phyloP scores from a whole-genome alignment of 345 rosid species.

The Diplotaxis tenuifolia region DNA sequence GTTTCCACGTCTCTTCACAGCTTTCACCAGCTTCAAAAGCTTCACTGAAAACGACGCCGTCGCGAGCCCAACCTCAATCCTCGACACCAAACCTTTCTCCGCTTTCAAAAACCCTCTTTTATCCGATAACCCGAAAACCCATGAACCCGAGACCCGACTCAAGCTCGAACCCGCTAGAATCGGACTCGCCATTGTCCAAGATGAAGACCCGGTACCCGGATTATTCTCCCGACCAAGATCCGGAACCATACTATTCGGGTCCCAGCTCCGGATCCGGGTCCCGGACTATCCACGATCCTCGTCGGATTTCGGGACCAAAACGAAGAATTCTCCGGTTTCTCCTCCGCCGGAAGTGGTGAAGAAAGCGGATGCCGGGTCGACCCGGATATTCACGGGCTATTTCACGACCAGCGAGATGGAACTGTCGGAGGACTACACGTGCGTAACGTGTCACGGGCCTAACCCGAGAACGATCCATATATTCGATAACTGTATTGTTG shows the following conservation, averaged over 20 bases:
- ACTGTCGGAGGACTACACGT: conserved; percentile 86
- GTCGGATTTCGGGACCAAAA: conserved; percentile 64
- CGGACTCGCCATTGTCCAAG: conserved; percentile 66
- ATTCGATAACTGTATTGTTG: conserved; percentile 74
- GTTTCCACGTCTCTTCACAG: conserved; percentile 63
- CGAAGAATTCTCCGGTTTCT: conserved; percentile 45
- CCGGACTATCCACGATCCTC: conserved; percentile 62
- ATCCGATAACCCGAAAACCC: conserved; percentile 43
- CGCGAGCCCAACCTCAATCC: conserved; percentile 86
- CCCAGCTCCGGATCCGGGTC: conserved; percentile 74
- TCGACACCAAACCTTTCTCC: conserved; percentile 75
- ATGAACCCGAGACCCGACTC: conserved; percentile 48
- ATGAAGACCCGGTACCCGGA: conserved; percentile 31
- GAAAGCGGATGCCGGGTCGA: conserved; percentile 39
- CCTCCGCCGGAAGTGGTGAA: conserved; percentile 1
- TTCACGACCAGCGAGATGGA: conserved; percentile 68
- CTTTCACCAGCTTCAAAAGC: conserved; percentile 49
- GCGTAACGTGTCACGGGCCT: conserved; percentile 83
- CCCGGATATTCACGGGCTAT: conserved; percentile 42
- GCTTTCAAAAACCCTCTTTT: conserved; percentile 60
- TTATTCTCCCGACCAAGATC: conserved; percentile 48
- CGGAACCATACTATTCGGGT: conserved; percentile 66
- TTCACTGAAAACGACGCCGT: conserved; percentile 48
- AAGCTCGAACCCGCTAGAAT: conserved; percentile 49
- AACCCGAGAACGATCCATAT: conserved; percentile 86